Percentiles rank a stretch among this genome's conserved stretches.
Conservation (phyloP, 2,329 filamentous ascomycete species). For the Xylariales sp. region DNA sequence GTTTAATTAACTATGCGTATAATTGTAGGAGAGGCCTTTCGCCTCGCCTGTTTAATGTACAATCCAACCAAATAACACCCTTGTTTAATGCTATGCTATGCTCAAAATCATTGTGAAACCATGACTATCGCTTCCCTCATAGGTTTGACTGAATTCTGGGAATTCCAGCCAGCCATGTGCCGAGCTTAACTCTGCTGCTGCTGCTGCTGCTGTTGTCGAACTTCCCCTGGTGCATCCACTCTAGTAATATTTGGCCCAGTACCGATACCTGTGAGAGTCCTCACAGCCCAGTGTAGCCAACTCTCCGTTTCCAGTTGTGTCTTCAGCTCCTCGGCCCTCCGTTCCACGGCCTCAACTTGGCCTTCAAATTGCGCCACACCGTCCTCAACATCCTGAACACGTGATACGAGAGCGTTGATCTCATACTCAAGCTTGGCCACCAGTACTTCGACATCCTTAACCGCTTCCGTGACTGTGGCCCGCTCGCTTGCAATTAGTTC, state of each 20-base stretch:
- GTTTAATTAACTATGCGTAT: too few species aligned
- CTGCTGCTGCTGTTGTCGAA: too few species aligned
- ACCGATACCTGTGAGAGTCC: slow-evolving; percentile 56
- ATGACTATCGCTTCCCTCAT: not conserved
- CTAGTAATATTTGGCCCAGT: slow-evolving; percentile 56
- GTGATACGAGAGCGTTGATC: slow-evolving; percentile 71
- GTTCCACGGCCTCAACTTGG: slow-evolving; percentile 70
- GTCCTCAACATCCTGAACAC: slow-evolving; percentile 83
- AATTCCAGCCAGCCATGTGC: not conserved
- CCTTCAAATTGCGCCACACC: slow-evolving; percentile 75
- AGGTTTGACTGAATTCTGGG: not conserved
- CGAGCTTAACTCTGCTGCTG: not conserved
- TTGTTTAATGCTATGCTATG: slow-evolving; percentile 5
- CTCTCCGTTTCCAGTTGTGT: slow-evolving; percentile 58
- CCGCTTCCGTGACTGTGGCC: slow-evolving; percentile 61
- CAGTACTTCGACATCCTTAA: slow-evolving; percentile 76
- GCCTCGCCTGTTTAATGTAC: too few species aligned
- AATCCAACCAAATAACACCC: slow-evolving; percentile 3
- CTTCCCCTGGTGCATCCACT: too few species aligned
- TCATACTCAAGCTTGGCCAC: slow-evolving; percentile 90
- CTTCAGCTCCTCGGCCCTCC: slow-evolving; percentile 58
- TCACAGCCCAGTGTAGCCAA: slow-evolving; percentile 60
- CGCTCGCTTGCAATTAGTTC: slow-evolving; percentile 68
- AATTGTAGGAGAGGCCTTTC: too few species aligned
- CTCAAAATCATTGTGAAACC: not conserved